A percentile compares a stretch with the other conserved stretches of the same genome.
These are phyloP conservation scores for Diaporthe ilicicola DNA, from an alignment of 2,329 filamentous ascomycete species.

Conservation along the genomic window DNA sequence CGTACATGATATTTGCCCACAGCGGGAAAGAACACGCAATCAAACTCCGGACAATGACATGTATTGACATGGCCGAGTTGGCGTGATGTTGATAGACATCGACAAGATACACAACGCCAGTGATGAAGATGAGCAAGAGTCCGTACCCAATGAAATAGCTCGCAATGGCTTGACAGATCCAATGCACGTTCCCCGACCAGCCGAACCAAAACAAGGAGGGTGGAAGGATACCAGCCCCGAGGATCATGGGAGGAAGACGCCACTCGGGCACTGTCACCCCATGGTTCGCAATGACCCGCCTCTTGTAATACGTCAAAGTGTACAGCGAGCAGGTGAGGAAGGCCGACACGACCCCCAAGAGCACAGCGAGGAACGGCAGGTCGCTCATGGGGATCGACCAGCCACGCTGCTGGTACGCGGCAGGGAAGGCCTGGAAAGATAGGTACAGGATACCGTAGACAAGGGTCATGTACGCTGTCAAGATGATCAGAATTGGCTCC, in stretches of 20 bases:
- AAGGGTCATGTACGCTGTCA: slow-evolving; percentile 38
- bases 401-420: slow-evolving; percentile 51
- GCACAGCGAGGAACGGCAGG: slow-evolving; percentile 52
- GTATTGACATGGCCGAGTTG: slow-evolving; percentile 37
- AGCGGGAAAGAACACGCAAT: slow-evolving; percentile 36
- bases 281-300: slow-evolving; percentile 40
- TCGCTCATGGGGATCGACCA: slow-evolving; percentile 49
- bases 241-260: slow-evolving; percentile 56
- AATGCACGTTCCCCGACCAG: slow-evolving; percentile 50
- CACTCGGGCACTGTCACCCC: slow-evolving; percentile 51
- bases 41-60: slow-evolving; percentile 35
- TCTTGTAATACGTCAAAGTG: slow-evolving; percentile 34
- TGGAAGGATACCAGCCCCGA: slow-evolving; percentile 52
- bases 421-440: slow-evolving; percentile 57
- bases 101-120: slow-evolving; percentile 36
- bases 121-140: slow-evolving; percentile 36
- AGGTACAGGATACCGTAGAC: slow-evolving; percentile 55
- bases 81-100: slow-evolving; percentile 36
- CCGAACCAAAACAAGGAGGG: slow-evolving; percentile 61
- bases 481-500: slow-evolving; percentile 36
- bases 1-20: slow-evolving; percentile 36
- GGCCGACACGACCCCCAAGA: slow-evolving; percentile 47
- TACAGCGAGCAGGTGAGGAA: slow-evolving; percentile 35
- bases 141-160: slow-evolving; percentile 35
- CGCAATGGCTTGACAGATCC: slow-evolving; percentile 34